These are phyloP conservation scores for Sarocladium brachiariae DNA, from an alignment of 2,329 filamentous ascomycete species.

Conservation along the genomic window DNA sequence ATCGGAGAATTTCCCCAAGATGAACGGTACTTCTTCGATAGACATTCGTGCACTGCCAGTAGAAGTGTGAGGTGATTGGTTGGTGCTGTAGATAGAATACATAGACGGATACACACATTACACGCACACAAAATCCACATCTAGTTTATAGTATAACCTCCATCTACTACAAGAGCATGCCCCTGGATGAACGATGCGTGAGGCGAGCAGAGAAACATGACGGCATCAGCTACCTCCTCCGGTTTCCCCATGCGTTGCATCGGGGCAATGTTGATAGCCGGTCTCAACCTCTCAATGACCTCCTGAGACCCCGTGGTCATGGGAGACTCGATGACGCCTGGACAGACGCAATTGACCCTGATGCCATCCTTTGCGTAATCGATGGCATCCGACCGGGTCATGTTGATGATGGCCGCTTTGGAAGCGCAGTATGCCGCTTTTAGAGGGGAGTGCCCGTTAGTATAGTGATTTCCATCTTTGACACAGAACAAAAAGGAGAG, in stretches of 20 bases:
- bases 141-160: slow-evolving; percentile 43
- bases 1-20: background rate
- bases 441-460: no score
- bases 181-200: slow-evolving; percentile 46
- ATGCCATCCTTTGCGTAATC: slow-evolving; percentile 42
- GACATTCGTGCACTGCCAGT: background rate
- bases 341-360: slow-evolving; percentile 31
- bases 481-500: slow-evolving; percentile 22
- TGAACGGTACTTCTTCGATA: background rate
- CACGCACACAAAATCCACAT: background rate
- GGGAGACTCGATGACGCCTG: slow-evolving; percentile 38
- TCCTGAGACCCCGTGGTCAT: slow-evolving; percentile 36
- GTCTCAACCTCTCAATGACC: slow-evolving; percentile 29
- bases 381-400: slow-evolving; percentile 50
- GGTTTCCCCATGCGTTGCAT: slow-evolving; percentile 44
- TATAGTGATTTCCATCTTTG: background rate
- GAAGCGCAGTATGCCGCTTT: slow-evolving; percentile 49
- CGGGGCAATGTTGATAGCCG: slow-evolving; percentile 38
- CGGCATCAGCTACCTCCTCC: slow-evolving; percentile 41
- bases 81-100: no score
- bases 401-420: slow-evolving; percentile 50
- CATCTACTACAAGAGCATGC: slow-evolving; percentile 45
- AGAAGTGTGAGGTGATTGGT: background rate
- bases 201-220: slow-evolving; percentile 41
- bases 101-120: no score